Conservation (phyloP, 345 rosid species). For the Dovyalis caffra region DNA sequence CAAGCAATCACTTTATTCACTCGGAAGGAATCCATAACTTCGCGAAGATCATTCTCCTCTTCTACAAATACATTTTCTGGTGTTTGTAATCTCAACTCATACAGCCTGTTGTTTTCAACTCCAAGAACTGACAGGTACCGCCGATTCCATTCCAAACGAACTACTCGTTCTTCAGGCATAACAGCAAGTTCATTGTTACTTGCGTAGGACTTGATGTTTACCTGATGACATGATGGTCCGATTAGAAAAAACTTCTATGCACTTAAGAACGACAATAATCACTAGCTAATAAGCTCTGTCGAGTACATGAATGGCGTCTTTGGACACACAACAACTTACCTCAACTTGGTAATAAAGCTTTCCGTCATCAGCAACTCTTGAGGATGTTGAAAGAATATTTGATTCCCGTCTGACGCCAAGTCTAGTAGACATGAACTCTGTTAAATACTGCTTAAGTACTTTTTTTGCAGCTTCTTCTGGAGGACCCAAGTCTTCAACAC, state of each 20-base stretch:
- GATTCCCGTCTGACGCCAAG: constrained; percentile 81
- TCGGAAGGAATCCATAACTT: constrained; percentile 86
- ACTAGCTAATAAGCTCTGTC: background rate
- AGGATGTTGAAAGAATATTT: constrained; percentile 63
- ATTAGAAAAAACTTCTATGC: background rate
- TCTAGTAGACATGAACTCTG: constrained; percentile 97
- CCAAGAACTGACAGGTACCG: constrained; percentile 85
- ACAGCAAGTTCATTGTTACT: constrained; percentile 89
- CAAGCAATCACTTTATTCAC: constrained; percentile 60
- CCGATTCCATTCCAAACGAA: constrained; percentile 84
- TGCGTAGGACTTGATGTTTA: constrained; percentile 87
- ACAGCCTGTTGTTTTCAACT: constrained; percentile 76
- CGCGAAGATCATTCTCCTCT: constrained; percentile 80
- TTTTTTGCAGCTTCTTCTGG: constrained; percentile 81
- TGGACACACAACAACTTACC: constrained; percentile 36
- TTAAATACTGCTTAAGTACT: constrained; percentile 80
- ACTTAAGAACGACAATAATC: background rate
- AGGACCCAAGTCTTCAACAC: constrained; percentile 80
- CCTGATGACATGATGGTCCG: constrained; percentile 39
- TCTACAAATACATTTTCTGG: constrained; percentile 82
- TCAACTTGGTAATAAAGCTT: constrained; percentile 85
- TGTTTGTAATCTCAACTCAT: constrained; percentile 82
- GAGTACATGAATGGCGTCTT: background rate
- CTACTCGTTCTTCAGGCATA: constrained; percentile 83
- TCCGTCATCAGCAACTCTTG: constrained; percentile 88